Evolutionary conservation across 2,329 filamentous ascomycete genomes (phyloP), one percentile per base, ranked within the genome.

Genomic region (Colletotrichum navitas): DNA sequence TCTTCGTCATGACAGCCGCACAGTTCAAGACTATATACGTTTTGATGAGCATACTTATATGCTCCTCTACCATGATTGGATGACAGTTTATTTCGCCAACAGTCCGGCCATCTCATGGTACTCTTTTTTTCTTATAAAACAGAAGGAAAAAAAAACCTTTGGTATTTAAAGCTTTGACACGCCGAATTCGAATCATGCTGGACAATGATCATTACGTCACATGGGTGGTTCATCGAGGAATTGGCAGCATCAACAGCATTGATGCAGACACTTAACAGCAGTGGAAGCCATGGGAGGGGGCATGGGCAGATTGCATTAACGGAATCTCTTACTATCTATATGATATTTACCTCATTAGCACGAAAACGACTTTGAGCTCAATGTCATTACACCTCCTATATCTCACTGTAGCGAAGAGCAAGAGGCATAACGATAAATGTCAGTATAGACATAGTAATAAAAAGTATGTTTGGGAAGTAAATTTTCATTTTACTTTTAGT

Each of bases 11-110:
- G 26, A 51, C 51, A 34, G 36, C n/a, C 36, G 29, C 29, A 52
- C 29, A 56, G 45, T 51, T 55, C 29, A 63, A 34, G 59, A 54
- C 43, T 63, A 41, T 56, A 63, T 66, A 54, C 55, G 60, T 61
- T 49, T n/a, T 11, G 41, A n/a, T 21, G 39, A 47, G 51, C 61
- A 54, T 24, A 34, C 5, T 18, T 3, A 21, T 39, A 21, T 26
- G 21, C 62, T 36, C 26, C 21, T 41, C 41, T 47, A 45, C 52
- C 51, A 58, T 39, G 39, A 34, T 36, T 32, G n/a, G 41, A 65
- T 29, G 62, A 47, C 41, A 56, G 51, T 65, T 51, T 65, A 63
- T 54, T 45, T 41, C 10, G 63, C 43, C 43, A 32, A 51, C 21
- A 32, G 39, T 26, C 16, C 52, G 63, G 54, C 63, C 32, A 56